Evolutionary conservation across 768 basidiomycete species (phyloP).

Genomic region (Galerina sulciceps): DNA sequence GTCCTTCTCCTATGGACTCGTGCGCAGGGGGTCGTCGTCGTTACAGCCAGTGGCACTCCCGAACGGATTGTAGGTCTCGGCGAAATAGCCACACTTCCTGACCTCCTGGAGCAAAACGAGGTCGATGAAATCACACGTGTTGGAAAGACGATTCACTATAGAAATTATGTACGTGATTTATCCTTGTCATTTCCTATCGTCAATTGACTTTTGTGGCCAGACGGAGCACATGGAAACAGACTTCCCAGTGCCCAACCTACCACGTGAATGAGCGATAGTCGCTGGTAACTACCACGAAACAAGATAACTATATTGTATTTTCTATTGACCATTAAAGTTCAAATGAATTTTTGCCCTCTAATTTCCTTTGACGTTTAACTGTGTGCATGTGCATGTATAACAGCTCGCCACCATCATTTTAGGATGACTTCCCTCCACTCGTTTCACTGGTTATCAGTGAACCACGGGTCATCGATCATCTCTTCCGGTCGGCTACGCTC

Average conservation of each 20-base stretch:
- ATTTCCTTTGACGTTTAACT: too few species aligned
- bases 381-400: too few species aligned
- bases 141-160: slow-evolving; percentile 39
- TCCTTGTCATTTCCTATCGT: not conserved
- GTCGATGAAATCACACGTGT: slow-evolving; percentile 37
- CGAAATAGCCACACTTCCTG: slow-evolving; percentile 30
- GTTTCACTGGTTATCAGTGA: slow-evolving; percentile 1
- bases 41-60: slow-evolving; percentile 35
- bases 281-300: not conserved
- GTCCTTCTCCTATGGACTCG: slow-evolving; percentile 39
- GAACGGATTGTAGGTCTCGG: slow-evolving; percentile 34
- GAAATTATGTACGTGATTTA: slow-evolving; percentile 33
- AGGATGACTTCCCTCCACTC: too few species aligned
- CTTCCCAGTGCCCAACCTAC: slow-evolving; percentile 37
- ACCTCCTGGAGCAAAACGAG: slow-evolving; percentile 31
- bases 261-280: slow-evolving; percentile 13
- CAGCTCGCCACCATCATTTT: too few species aligned
- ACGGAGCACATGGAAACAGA: slow-evolving; percentile 40
- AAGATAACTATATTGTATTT: not conserved
- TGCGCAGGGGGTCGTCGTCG: slow-evolving; percentile 33
- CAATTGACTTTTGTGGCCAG: slow-evolving; percentile 15
- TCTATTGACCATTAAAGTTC: too few species aligned
- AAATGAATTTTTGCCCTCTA: too few species aligned
- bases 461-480: slow-evolving; percentile 26
- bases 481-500: slow-evolving; percentile 19